Evolutionary conservation across 495 filamentous ascomycete species (phyloP), one percentile per base, ranked within the genome.

Genomic region (Hypoxylon fuscum): DNA sequence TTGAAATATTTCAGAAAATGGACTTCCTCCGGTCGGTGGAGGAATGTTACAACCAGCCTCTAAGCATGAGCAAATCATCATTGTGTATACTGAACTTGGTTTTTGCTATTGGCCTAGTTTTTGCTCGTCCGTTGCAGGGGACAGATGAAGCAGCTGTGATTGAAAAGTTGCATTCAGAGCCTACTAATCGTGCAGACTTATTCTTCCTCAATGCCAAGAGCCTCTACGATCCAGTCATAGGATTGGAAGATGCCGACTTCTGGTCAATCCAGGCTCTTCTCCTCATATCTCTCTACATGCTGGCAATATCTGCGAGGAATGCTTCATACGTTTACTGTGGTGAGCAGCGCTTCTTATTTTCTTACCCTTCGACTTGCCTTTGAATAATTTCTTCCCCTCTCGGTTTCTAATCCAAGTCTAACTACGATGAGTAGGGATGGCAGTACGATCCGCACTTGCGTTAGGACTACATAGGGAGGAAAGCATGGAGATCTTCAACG

Each of bases 231-330:
- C 80, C 84, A 5, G 70, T 76, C 1, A 72, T 74, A n/a, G 83
- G 83, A 10, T 81, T 87, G 42, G 85, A 88, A 68, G 84, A 88
- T 71, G 82, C 78, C 40, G 81, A 83, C 42, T 83, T 87, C 57
- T 87, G 84, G 84, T 85, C 83, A 18, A 75, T 88, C 45, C 85
- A 87, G 55, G 84, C 84, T 14, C 71, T 88, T 51, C 74, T 82
- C 0, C 68, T 88, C 47, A 87, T 87, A 82, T 74, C 85, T 1
- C 55, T 88, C 1, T 88, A 86, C 57, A 85, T 81, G 80, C 69
- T 88, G 14, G 69, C 78, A 1, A 73, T 83, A 15, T 83, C 83
- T 18, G 84, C 80, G 63, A 72, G 84, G 27, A 87, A 88, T 62
- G 77, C 81, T 5, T 83, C 86, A 2, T 87, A 84, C 68, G 77